A percentile compares a stretch with the other conserved stretches of the same genome.
These are phyloP conservation scores for Dipteronia sinensis DNA, from an alignment of 345 rosid species.

Conservation along the genomic window DNA sequence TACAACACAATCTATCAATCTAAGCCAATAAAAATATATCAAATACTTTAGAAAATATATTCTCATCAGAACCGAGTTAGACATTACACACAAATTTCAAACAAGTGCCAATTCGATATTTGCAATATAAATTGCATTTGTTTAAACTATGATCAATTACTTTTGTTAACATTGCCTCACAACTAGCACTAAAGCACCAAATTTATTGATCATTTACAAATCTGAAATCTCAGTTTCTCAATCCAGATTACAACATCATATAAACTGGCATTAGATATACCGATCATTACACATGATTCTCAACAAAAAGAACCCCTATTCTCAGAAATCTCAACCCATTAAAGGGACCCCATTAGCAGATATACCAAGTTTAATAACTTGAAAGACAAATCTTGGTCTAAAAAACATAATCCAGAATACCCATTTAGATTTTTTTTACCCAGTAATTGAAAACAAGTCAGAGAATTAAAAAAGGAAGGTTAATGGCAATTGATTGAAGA, in stretches of 20 bases:
- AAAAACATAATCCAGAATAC: not conserved
- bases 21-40: conserved; percentile 3
- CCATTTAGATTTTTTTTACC: not conserved
- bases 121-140: not conserved
- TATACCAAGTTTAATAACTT: not conserved
- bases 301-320: not conserved
- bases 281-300: not conserved
- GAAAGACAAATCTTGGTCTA: not conserved
- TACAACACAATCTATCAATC: not conserved
- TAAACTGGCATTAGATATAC: not conserved
- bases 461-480: not conserved
- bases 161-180: not conserved
- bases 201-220: not conserved
- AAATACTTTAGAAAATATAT: not conserved
- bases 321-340: not conserved
- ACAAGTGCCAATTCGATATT: not conserved
- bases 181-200: not conserved
- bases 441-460: not conserved
- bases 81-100: not conserved
- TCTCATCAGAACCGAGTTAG: not conserved
- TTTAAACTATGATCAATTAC: not conserved
- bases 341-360: not conserved
- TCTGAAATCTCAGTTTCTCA: conserved; percentile 12
- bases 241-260: not conserved
- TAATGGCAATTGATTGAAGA: not conserved